These are phyloP conservation scores for Raffaelea ambrosiae DNA, from an alignment of 2,329 filamentous ascomycete species.

Conservation along the genomic window DNA sequence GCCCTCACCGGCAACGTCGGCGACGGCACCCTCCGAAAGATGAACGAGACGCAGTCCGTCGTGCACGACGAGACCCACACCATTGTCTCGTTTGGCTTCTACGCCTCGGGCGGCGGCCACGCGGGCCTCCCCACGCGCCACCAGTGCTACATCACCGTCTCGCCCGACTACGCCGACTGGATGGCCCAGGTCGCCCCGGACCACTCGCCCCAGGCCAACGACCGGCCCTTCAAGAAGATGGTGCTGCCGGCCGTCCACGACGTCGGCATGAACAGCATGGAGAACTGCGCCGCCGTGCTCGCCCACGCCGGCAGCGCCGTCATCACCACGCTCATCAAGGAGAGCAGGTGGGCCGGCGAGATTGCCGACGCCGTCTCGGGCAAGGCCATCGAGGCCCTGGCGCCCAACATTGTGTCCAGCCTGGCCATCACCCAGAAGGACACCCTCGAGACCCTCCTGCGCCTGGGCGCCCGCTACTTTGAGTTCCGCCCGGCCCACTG, in stretches of 20 bases:
- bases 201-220: slow-evolving; percentile 26
- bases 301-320: slow-evolving; percentile 24
- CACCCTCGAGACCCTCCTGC: slow-evolving; percentile 31
- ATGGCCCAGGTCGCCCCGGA: slow-evolving; percentile 31
- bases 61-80: slow-evolving; percentile 23
- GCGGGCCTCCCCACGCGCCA: slow-evolving; percentile 32
- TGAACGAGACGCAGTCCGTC: slow-evolving; percentile 22
- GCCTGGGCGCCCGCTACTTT: slow-evolving; percentile 40
- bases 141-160: slow-evolving; percentile 37
- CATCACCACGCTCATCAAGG: slow-evolving; percentile 17
- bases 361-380: slow-evolving; percentile 19
- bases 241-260: slow-evolving; percentile 39
- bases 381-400: slow-evolving; percentile 19
- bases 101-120: slow-evolving; percentile 35
- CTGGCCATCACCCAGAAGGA: slow-evolving; percentile 45
- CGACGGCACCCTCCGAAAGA: slow-evolving; percentile 28
- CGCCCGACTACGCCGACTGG: slow-evolving; percentile 32
- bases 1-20: slow-evolving; percentile 32
- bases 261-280: slow-evolving; percentile 43
- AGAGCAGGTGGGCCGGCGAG: slow-evolving; percentile 15
- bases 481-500: slow-evolving; percentile 42
- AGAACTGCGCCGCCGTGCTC: slow-evolving; percentile 29
- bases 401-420: slow-evolving; percentile 35
- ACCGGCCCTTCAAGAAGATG: slow-evolving; percentile 30
- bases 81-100: slow-evolving; percentile 37